Conservation (phyloP, 257 asterid species). For the Penstemon barbatus region DNA sequence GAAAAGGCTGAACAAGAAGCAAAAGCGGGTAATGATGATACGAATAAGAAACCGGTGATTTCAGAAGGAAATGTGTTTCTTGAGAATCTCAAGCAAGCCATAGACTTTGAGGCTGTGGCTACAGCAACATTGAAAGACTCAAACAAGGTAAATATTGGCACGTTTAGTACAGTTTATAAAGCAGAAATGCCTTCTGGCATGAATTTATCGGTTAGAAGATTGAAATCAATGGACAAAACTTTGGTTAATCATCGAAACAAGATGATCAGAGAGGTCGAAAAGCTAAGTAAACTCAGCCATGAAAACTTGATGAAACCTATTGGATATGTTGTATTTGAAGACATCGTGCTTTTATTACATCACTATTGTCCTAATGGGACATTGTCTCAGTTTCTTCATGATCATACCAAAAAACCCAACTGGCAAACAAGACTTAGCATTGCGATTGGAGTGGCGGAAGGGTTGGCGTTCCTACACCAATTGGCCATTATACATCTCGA, state of each 20-base stretch:
- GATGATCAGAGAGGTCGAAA: conserved; percentile 93
- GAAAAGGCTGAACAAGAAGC: conserved; percentile 66
- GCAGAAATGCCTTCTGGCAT: conserved; percentile 99
- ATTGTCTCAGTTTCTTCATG: conserved; percentile 71
- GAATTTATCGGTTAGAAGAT: conserved; percentile 67
- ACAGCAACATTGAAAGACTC: conserved; percentile 77
- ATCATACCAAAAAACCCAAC: conserved; percentile 53
- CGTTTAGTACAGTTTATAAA: conserved; percentile 80
- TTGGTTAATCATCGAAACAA: conserved; percentile 68
- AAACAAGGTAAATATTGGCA: conserved; percentile 64
- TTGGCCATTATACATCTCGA: conserved; percentile 93
- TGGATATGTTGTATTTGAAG: conserved; percentile 84
- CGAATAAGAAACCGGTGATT: conserved; percentile 53
- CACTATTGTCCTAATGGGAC: conserved; percentile 64
- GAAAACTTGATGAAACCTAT: conserved; percentile 77
- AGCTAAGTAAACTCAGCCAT: conserved; percentile 77
- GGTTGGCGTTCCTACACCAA: conserved; percentile 81
- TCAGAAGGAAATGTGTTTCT: conserved; percentile 78
- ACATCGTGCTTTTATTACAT: conserved; percentile 70
- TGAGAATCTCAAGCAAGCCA: conserved; percentile 83
- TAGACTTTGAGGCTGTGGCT: conserved; percentile 82
- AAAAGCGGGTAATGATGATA: conserved; percentile 41
- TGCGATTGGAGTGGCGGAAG: conserved; percentile 94
- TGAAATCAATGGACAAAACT: conserved; percentile 77
- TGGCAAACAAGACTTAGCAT: conserved; percentile 84